Base-by-base conservation (phyloP, 192 early-diverging fungal species). In the Backusella tuberculispora region DNA sequence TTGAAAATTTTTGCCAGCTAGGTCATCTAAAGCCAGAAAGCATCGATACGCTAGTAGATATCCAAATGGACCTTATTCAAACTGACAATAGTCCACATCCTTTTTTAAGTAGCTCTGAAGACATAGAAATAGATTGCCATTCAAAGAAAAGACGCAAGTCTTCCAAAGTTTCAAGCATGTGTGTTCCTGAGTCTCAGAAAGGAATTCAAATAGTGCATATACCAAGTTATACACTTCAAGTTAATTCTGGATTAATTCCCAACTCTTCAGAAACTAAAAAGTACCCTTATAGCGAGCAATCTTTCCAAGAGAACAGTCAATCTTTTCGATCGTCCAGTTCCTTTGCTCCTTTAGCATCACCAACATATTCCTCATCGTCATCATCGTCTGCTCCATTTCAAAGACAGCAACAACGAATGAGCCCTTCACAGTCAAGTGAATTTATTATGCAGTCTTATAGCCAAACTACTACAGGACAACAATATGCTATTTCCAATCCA, bases 1-100 rank as follows among this genome's bases (percentile, higher is more conserved):
- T 78, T 56, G 76, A 78, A 41, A 66, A 72, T 42, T 78, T 68
- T 68, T 72, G 71, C 44, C 76, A 73, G 24, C 34, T 78, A 26
- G 45, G 65, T 47, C 70, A 66, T 38, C 44, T 78, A 12, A 53
- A 43, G 5, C 76, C 76, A 12, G 76, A 78, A 24, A 64, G 63
- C 40, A 43, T 78, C 7, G 42, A 48, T 37, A 29, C 56, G 14
- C 47, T 78, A 1, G 71, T 78, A 6, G 76, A 78, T 40, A 43
- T 78, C 21, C 65, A 66, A n/a, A 40, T 43, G 19, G 71, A 73
- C 44, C 44, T 34, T 15, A 73, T 78, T 43, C 63, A 66, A 42
- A 53, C 46, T 13, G 71, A 73, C 6, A 34, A 42, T 26, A 45
- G 43, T n/a, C 26, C 19, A n/a, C 24, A 65, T 66, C 26, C 29